Base-by-base conservation (phyloP, 2,329 filamentous ascomycete species). In the Pseudogymnoascus sp. region DNA sequence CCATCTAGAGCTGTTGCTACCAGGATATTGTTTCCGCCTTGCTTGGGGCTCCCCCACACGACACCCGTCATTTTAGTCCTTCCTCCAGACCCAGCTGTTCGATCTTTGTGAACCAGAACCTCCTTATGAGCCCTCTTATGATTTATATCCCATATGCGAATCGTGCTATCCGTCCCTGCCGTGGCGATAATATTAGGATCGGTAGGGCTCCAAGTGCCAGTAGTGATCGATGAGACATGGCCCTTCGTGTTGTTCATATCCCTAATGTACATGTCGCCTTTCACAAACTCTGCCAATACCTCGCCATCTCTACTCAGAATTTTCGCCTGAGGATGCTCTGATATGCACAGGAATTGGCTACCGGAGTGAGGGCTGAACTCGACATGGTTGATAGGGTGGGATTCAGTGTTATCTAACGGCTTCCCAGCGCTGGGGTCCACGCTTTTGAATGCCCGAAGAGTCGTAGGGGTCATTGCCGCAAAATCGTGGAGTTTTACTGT, bases 181-280 rank as follows among this genome's bases (percentile, higher is more conserved):
- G 94, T 99, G 26, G 93, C 87, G 72, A 91, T 95, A 0, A 92
- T 69, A 68, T 96, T 92, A 70, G 83, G 87, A 72, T 97, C 87
- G 2, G 86, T 87, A 0, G 94, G 94, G 74, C 93, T 91, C 94
- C 94, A 99, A 39, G 88, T 89, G 21, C 91, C 93, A 21, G 88
- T 89, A 3, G 91, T 92, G 41, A 97, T 84, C 75, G 97, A 94
- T 3, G 92, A 92, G 61, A 97, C 87, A 75, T 99, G 94, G 1
- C 94, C 94, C 73, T 97, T 97, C 4, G 94, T 99, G 73, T 97
- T 92, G 75, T 97, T 85, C 89, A 97, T 95, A 74, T 99, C 94
- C 62, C 93, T 84, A 67, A 99, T 78, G 71, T 99, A 99, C 92
- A 97, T 97, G 73, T 99, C 94, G 52, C 94, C 94, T 76, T 99